Percentiles rank a stretch among this genome's conserved stretches.
These are phyloP conservation scores for Trametes sanguinea DNA, from an alignment of 768 basidiomycete species.

Conservation along the genomic window DNA sequence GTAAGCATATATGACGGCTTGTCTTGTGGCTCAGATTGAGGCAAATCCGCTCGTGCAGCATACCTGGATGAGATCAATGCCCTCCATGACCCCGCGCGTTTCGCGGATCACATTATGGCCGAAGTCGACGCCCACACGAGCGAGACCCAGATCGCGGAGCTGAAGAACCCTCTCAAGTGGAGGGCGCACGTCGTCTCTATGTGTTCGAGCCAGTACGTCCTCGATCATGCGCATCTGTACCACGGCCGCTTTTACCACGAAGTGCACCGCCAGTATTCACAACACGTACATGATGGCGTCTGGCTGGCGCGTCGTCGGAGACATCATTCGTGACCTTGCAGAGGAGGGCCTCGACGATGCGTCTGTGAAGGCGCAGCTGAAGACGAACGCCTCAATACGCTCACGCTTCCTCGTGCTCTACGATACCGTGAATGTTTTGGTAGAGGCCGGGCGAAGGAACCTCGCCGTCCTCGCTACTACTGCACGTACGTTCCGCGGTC, in stretches of 20 bases:
- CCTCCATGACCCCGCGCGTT: constrained; percentile 66
- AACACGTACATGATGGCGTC: constrained; percentile 83
- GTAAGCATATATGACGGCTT: constrained; percentile 41
- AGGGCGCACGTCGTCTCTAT: constrained; percentile 18
- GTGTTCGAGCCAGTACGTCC: constrained; percentile 26
- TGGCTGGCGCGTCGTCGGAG: constrained; percentile 74
- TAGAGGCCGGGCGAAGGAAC: constrained; percentile 60
- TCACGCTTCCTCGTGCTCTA: constrained; percentile 63
- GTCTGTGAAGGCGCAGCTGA: constrained; percentile 54
- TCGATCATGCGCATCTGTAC: not conserved
- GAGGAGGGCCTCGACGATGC: constrained; percentile 55
- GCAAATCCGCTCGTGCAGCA: constrained; percentile 37
- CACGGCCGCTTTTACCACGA: not conserved
- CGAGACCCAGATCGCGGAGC: constrained; percentile 4
- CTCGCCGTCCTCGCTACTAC: constrained; percentile 72
- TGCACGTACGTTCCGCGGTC: constrained; percentile 51
- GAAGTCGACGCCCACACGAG: constrained; percentile 58
- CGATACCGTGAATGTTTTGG: constrained; percentile 61
- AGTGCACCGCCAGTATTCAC: constrained; percentile 57
- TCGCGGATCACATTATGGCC: constrained; percentile 54
- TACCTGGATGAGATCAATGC: constrained; percentile 70
- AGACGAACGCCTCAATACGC: constrained; percentile 51
- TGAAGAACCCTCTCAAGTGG: constrained; percentile 14
- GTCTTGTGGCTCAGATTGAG: not conserved
- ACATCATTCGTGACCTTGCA: constrained; percentile 57